Evolutionary conservation across 352 stramenopile species (phyloP), one percentile per base, ranked within the genome.

Genomic region (Pythium apleroticum): DNA sequence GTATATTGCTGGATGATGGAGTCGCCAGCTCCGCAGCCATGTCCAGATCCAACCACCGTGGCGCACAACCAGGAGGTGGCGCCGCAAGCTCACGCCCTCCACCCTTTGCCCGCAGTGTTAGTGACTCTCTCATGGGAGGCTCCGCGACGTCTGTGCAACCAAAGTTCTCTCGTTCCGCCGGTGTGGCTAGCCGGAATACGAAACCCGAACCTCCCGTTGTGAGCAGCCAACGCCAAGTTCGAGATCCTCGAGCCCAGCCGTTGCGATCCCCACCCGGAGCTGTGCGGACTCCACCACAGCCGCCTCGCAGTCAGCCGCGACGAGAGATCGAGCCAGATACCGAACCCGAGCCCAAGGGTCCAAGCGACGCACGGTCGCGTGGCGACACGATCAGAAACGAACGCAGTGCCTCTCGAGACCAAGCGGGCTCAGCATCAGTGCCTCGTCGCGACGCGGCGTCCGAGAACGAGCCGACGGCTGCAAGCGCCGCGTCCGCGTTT

Each of bases 401-500:
- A 2, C 41, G n/a, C 41, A 49, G 19, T 49, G 41, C 10, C 41
- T 25, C 41, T 25, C 41, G 41, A 22, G 17, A 49, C 19, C 41
- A 49, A 54, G 65, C 20, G 59, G 39, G 14, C 27, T 35, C 33
- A 52, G 48, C 31, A 55, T 12, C 33, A 20, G 28, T 14, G n/a
- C n/a, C n/a, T n/a, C n/a, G n/a, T n/a, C n/a, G n/a, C n/a, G n/a
- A n/a, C 19, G 62, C 14, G 58, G 63, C 0, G 71, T 50, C 59
- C 17, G 20, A 74, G 64, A 25, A 64, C 50, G 48, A 76, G 60
- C 39, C 80, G 56, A 68, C 73, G 0, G 79, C 79, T 33, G 77
- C 71, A 20, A 74, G 76, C 10, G 80, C 83, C 14, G 80, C 80
- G 27, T 90, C 78, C 1, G 83, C 83, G 11, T 91, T 91, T 68